Conservation (phyloP, 306 rosid genomes). For the Inga laurina region DNA sequence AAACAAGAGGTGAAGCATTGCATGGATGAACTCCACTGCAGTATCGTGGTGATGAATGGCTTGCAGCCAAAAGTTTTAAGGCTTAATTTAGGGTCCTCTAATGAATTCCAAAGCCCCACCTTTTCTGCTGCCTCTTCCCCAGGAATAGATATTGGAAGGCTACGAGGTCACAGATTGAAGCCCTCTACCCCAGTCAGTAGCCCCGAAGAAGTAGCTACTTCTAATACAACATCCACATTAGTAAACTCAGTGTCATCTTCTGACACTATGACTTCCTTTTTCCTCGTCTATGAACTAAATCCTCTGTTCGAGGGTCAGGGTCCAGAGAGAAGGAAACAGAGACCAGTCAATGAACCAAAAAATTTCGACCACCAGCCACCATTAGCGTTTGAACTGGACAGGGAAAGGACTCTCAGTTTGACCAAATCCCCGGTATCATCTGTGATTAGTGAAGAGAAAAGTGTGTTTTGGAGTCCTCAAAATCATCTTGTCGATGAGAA, state of each 20-base stretch:
- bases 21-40: conserved; percentile 83
- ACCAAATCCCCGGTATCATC: conserved; percentile 44
- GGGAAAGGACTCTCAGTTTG: conserved; percentile 39
- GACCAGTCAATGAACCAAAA: conserved; percentile 37
- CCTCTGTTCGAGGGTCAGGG: conserved; percentile 74
- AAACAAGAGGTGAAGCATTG: conserved; percentile 90
- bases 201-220: conserved; percentile 74
- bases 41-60: conserved; percentile 83
- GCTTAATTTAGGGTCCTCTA: conserved; percentile 72
- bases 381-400: conserved; percentile 45
- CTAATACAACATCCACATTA: conserved; percentile 55
- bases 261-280: conserved; percentile 61
- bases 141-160: conserved; percentile 42
- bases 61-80: conserved; percentile 78
- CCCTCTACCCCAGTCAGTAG: conserved; percentile 85
- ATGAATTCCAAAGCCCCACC: conserved; percentile 79
- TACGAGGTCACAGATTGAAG: conserved; percentile 62
- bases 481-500: conserved; percentile 54
- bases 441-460: conserved; percentile 41
- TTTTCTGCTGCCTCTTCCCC: conserved; percentile 83
- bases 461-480: conserved; percentile 60
- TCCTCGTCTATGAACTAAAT: conserved; percentile 76
- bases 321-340: conserved; percentile 37
- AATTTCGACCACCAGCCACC: conserved; percentile 44
- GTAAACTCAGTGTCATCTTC: conserved; percentile 63